Base-by-base conservation (phyloP, 2,329 filamentous ascomycete species). In the Beauveria sp. region DNA sequence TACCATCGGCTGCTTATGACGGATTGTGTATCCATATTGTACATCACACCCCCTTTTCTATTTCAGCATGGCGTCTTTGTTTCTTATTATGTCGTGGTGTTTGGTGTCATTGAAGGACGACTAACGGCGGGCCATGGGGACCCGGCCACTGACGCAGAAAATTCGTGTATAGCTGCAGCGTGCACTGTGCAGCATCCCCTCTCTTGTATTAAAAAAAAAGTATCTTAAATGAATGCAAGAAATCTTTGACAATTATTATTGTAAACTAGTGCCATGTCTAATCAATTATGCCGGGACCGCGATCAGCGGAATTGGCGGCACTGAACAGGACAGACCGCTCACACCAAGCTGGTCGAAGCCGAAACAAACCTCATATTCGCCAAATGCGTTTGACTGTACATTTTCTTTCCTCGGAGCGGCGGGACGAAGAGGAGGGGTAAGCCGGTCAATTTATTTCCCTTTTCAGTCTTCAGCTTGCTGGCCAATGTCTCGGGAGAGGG, bases 21-120 rank as follows among this genome's bases (percentile, higher is more conserved):
- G 66, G 60, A 66, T 61, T 47, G 22, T 67, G 66, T 66, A 70
- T 65, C 62, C 63, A 64, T 67, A 69, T 63, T 71, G 72, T 74
- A 71, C 66, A 71, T 66, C 67, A 70, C 66, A 67, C 63, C 66
- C 67, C 63, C 65, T 66, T 65, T 69, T 67, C 64, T 66, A 63
- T 67, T 64, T 67, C 67, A 75, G 72, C 72, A 71, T 65, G 73
- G 73, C 74, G 74, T 69, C 69, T 65, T 64, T 72, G 64, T 70
- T 61, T 70, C 66, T 66, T 67, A 64, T 62, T 60, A 49, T 60
- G 46, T 53, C 59, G 20, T 63, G 63, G 64, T 60, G 56, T 20
- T 49, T 47, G 47, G 52, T 3, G 30, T 22, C 14, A 24, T 40
- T 38, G 22, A 14, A 22, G 34, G 26, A 30, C 10, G 34, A 20